phyloP scores from a whole-genome alignment of 2,329 filamentous ascomycete species.

The Paecilomyces niveus region DNA sequence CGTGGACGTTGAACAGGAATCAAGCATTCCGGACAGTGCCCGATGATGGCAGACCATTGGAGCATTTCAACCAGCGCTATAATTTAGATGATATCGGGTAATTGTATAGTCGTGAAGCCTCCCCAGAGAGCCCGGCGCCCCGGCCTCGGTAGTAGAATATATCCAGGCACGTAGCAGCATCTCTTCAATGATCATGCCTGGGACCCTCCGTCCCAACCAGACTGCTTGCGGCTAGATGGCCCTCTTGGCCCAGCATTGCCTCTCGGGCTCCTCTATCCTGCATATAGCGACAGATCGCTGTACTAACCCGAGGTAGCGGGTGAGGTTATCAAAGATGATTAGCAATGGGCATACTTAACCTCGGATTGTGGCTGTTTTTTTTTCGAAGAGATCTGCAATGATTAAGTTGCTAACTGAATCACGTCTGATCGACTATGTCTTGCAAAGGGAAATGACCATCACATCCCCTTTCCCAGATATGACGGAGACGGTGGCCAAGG shows the following conservation, averaged over 20 bases:
- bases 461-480: background rate
- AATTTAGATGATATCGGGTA: too few relatives aligned
- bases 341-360: background rate
- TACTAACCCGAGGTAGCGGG: background rate
- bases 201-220: background rate
- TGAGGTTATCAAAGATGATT: background rate
- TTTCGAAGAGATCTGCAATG: background rate
- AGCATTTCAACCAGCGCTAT: background rate
- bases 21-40: background rate
- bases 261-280: too few relatives aligned
- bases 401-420: background rate
- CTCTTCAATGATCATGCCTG: background rate
- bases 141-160: background rate
- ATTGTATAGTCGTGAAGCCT: too few relatives aligned
- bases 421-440: background rate
- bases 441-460: background rate
- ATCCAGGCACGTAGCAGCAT: background rate
- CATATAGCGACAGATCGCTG: background rate
- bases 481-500: background rate
- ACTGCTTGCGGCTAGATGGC: background rate
- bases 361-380: background rate
- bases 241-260: background rate
- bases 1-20: background rate
- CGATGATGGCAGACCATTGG: background rate
- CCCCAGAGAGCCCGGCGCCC: too few relatives aligned